Evolutionary conservation across 2,329 filamentous ascomycete species (phyloP).

Genomic region (Beauveria caledonica): DNA sequence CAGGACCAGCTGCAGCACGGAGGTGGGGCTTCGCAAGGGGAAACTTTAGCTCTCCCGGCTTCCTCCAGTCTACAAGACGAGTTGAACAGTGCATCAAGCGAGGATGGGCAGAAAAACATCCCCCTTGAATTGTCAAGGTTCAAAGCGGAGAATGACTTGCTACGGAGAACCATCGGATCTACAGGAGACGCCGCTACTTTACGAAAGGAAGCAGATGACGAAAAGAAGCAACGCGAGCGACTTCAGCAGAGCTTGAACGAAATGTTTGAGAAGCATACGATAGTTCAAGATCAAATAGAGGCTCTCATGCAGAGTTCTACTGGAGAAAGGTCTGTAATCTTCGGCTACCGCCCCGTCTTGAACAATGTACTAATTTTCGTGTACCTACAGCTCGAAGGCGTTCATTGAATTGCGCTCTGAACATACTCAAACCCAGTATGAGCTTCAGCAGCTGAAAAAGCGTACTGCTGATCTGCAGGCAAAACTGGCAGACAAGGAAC

Average conservation of each 20-base stretch:
- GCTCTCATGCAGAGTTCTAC: conserved; percentile 42
- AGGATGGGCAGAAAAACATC: conserved; percentile 30
- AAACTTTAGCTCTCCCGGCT: conserved; percentile 12
- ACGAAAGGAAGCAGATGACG: conserved; percentile 47
- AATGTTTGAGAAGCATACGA: conserved; percentile 49
- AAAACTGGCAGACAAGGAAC: conserved; percentile 44
- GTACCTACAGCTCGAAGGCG: conserved; percentile 38
- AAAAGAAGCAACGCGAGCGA: conserved; percentile 40
- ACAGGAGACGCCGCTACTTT: conserved; percentile 47
- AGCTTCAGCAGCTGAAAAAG: conserved; percentile 39
- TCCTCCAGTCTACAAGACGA: conserved; percentile 51
- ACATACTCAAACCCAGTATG: conserved; percentile 34
- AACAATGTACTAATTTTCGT: conserved; percentile 31
- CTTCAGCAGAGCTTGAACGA: conserved; percentile 49
- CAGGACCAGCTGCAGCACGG: conserved; percentile 47
- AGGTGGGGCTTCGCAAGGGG: conserved; percentile 18
- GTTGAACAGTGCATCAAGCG: conserved; percentile 40
- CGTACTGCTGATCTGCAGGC: conserved; percentile 36
- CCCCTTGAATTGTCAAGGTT: conserved; percentile 48
- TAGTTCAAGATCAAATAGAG: conserved; percentile 50
- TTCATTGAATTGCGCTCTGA: conserved; percentile 44
- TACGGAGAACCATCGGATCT: conserved; percentile 46
- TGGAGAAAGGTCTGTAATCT: conserved; percentile 47
- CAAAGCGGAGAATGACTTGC: conserved; percentile 52
- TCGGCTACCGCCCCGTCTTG: conserved; percentile 14